A percentile compares a stretch with the other conserved stretches of the same genome.
These are phyloP conservation scores for Trichosporon asahii DNA, from an alignment of 1,284 basidiomycete species.

Conservation along the genomic window DNA sequence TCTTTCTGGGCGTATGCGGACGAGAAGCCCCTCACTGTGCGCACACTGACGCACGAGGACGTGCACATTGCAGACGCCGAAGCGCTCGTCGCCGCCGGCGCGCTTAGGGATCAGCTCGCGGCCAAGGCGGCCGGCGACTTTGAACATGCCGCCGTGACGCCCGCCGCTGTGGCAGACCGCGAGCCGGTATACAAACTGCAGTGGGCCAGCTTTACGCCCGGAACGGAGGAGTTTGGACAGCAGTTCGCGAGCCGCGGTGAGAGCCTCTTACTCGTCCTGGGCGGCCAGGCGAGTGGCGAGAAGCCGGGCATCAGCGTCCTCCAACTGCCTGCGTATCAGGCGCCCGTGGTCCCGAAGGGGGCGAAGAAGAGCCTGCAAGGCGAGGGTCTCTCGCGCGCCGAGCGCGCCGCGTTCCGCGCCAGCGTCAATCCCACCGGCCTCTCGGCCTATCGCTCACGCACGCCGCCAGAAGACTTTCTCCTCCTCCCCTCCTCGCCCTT, in stretches of 20 bases:
- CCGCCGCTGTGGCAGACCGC: constrained; percentile 44
- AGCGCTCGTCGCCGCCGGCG: constrained; percentile 49
- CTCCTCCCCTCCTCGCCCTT: constrained; percentile 68
- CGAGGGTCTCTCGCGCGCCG: constrained; percentile 56
- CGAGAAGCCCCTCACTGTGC: constrained; percentile 72
- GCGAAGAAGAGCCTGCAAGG: constrained; percentile 19
- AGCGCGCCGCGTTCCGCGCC: constrained; percentile 64
- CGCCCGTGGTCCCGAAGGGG: constrained; percentile 46
- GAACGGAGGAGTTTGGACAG: constrained; percentile 52
- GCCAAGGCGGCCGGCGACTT: constrained; percentile 27
- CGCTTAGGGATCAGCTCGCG: constrained; percentile 46
- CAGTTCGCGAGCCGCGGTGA: constrained; percentile 58
- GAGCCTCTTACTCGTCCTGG: constrained; percentile 71
- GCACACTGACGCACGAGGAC: constrained; percentile 61
- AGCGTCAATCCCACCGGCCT: constrained; percentile 61
- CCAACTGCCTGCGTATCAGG: constrained; percentile 69
- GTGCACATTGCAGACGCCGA: constrained; percentile 54
- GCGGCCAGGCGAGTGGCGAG: constrained; percentile 63
- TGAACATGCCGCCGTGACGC: constrained; percentile 27
- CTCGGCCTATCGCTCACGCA: constrained; percentile 62
- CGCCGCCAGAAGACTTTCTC: constrained; percentile 72
- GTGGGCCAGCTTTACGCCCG: constrained; percentile 69
- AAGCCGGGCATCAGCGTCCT: constrained; percentile 66
- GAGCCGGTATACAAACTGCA: constrained; percentile 86
- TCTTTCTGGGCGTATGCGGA: constrained; percentile 83